A percentile compares a stretch with the other conserved stretches of the same genome.
Evolutionary conservation across 495 filamentous ascomycete genomes (phyloP).

Genomic region (Lasiosphaeriaceae sp.): DNA sequence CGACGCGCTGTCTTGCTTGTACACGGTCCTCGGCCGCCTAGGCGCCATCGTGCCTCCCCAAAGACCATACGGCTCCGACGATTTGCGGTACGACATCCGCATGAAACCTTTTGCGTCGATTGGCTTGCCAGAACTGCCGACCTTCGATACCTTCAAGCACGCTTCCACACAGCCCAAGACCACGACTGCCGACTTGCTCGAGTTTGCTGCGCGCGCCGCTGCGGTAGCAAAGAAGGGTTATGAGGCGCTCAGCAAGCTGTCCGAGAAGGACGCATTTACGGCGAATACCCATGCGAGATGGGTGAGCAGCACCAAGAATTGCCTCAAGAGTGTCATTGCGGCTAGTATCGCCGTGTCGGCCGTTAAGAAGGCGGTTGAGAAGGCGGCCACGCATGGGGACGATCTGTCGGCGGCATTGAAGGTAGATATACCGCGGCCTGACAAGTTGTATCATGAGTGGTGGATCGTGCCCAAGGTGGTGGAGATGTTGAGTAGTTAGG

Average conservation of each 20-base stretch:
- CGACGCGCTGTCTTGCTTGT: constrained; percentile 62
- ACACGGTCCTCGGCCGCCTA: constrained; percentile 60
- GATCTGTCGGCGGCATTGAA: constrained; percentile 35
- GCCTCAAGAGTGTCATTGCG: constrained; percentile 62
- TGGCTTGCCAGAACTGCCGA: constrained; percentile 64
- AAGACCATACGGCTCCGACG: constrained; percentile 66
- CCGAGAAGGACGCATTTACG: constrained; percentile 42
- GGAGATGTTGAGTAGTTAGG: background rate
- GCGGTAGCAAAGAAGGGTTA: constrained; percentile 61
- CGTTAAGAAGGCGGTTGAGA: constrained; percentile 44
- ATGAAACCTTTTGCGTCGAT: constrained; percentile 84
- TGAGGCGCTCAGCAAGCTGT: constrained; percentile 53
- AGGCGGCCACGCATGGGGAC: constrained; percentile 29
- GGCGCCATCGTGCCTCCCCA: constrained; percentile 53
- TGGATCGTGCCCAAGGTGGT: constrained; percentile 72
- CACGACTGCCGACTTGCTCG: constrained; percentile 45
- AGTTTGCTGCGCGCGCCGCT: constrained; percentile 57
- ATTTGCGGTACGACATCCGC: constrained; percentile 75
- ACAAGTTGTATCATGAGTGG: constrained; percentile 65
- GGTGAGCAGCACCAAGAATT: constrained; percentile 53
- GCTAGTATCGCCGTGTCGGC: constrained; percentile 58
- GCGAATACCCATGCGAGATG: constrained; percentile 55
- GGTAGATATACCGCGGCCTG: constrained; percentile 53
- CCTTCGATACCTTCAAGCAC: constrained; percentile 55
- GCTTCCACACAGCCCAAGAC: constrained; percentile 36